These are phyloP conservation scores for Trichoderma atrobrunneum DNA, from an alignment of 2,329 filamentous ascomycete genomes.

Conservation along the genomic window DNA sequence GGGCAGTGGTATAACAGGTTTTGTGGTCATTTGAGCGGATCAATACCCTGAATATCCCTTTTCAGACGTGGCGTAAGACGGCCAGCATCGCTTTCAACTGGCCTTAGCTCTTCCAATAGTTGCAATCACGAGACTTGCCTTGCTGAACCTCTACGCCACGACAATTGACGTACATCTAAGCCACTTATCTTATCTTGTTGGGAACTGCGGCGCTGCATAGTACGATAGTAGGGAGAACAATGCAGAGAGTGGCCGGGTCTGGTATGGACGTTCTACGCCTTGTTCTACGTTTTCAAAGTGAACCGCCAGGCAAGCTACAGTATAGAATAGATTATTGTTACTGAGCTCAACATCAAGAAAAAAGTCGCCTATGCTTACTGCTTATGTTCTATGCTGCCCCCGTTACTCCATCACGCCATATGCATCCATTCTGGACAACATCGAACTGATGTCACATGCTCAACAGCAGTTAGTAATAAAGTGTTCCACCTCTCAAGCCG, in stretches of 20 bases:
- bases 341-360: neutral
- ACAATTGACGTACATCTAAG: neutral
- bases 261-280: neutral
- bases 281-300: neutral
- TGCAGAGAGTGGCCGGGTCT: neutral
- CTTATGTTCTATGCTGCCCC: neutral
- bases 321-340: neutral
- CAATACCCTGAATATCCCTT: neutral
- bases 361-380: neutral
- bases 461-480: neutral
- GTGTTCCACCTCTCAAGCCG: neutral
- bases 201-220: neutral
- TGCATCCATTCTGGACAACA: neutral
- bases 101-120: neutral
- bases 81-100: neutral
- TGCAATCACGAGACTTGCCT: neutral
- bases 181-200: neutral
- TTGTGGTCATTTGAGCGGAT: neutral
- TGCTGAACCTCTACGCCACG: neutral
- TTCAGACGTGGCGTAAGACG: neutral
- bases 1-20: neutral
- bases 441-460: neutral
- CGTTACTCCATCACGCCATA: neutral
- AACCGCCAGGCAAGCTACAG: neutral
- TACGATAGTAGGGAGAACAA: neutral